Base-by-base conservation (phyloP, 768 basidiomycete genomes). In the Tricholoma sp. region DNA sequence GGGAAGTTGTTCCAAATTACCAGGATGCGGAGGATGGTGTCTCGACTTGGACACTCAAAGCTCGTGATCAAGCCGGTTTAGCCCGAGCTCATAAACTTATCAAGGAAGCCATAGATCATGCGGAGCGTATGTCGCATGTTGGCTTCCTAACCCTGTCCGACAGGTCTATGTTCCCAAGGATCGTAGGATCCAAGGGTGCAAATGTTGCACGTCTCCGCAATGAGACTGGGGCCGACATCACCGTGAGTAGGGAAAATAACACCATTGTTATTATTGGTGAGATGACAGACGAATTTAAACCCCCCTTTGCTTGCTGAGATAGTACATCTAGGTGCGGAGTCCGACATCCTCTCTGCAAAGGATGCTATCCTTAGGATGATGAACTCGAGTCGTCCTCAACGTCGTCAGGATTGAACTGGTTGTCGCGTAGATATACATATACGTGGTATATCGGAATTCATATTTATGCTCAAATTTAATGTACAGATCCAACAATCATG, bases 211-310 rank as follows among this genome's bases (percentile, higher is more conserved):
- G 94, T 50, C 80, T 98, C 53, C 85, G 94, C 55, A 82, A 81
- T 52, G 93, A 94, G 72, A 96, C 90, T 53, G 91, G 92, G 41
- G 89, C 94, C 55, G 93, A 96, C 67, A 94, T 98, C 64, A 91
- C 84, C 43, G 91, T 98, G 55, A 85, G 91, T 70, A 84, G 91
- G 61, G 94, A 94, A 60, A 89, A 89, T 67, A 91, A 79, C 70
- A 86, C 85, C 29, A 95, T 97, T 65, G 83, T 89, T 61, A 88
- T 98, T 66, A 84, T 88, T 51, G 94, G 93, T 93, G 66, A 61
- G 86, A 75, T 4, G 24, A 18, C 29, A 43, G 52, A 47, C 18
- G 11, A 34, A 35, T 52, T 34, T 34, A 29, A n/a, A 31, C 34
- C 45, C 22, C 21, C n/a, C 32, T 52, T n/a, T 58, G 51, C 59